phyloP scores from a whole-genome alignment of 805 yeast species.

The Pichia heedii region DNA sequence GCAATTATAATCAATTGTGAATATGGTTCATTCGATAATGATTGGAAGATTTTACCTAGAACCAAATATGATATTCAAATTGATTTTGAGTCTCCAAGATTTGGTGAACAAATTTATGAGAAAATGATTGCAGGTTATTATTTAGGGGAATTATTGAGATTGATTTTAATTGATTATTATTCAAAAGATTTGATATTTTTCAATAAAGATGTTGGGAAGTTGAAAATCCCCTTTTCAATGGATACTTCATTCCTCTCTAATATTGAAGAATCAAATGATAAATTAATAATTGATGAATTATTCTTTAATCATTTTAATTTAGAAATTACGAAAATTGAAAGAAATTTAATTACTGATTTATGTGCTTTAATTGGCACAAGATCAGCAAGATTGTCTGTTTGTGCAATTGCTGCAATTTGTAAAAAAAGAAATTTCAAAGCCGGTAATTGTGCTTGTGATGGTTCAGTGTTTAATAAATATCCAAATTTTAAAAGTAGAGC shows the following conservation, averaged over 20 bases:
- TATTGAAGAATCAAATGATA: slow-evolving; percentile 81
- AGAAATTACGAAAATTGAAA: slow-evolving; percentile 64
- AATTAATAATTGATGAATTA: slow-evolving; percentile 54
- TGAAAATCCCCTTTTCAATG: slow-evolving; percentile 59
- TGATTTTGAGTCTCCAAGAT: slow-evolving; percentile 86
- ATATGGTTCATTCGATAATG: slow-evolving; percentile 96
- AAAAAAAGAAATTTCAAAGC: slow-evolving; percentile 70
- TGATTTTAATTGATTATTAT: slow-evolving; percentile 65
- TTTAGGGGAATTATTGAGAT: slow-evolving; percentile 83
- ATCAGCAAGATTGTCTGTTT: slow-evolving; percentile 83
- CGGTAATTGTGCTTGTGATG: slow-evolving; percentile 93
- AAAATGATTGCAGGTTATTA: slow-evolving; percentile 97
- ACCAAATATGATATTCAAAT: slow-evolving; percentile 77
- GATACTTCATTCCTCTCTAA: slow-evolving; percentile 85
- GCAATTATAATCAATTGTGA: slow-evolving; percentile 97
- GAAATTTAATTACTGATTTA: slow-evolving; percentile 70
- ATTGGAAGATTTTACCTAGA: slow-evolving; percentile 75
- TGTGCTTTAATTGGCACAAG: slow-evolving; percentile 87
- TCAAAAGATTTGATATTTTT: slow-evolving; percentile 58
- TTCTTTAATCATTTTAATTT: slow-evolving; percentile 53
- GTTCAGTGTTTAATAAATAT: slow-evolving; percentile 89
- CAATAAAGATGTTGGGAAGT: slow-evolving; percentile 55
- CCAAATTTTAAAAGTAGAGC: slow-evolving; percentile 89
- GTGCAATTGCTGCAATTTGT: slow-evolving; percentile 94
- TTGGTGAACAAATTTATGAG: slow-evolving; percentile 92